Evolutionary conservation across 495 filamentous ascomycete genomes (phyloP).

Genomic region (Penicillium ucsense): DNA sequence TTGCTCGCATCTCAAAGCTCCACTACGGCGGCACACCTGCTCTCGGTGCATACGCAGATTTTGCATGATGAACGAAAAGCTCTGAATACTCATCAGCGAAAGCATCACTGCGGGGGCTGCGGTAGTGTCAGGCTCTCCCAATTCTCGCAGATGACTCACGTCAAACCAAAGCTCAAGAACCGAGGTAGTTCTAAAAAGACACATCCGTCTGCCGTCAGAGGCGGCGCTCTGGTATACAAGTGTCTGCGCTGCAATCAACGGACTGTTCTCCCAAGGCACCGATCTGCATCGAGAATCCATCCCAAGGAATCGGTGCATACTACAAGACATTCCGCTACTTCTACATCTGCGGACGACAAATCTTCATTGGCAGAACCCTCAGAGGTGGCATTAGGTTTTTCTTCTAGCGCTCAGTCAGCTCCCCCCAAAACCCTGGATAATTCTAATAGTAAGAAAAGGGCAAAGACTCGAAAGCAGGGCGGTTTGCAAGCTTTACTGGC

Average conservation of each 20-base stretch:
- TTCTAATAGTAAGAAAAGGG: conserved; percentile 49
- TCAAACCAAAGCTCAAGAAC: conserved; percentile 17
- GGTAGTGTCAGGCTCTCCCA: conserved; percentile 38
- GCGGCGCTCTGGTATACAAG: conserved; percentile 24
- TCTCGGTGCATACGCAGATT: conserved; percentile 32
- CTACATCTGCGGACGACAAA: conserved; percentile 1
- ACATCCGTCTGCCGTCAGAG: background rate
- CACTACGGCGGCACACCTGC: conserved; percentile 40
- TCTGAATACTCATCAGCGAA: conserved; percentile 29
- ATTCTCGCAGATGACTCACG: conserved; percentile 25
- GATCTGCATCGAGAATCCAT: conserved; percentile 7
- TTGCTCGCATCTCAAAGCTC: conserved; percentile 31
- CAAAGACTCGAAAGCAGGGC: conserved; percentile 48
- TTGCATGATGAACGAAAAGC: conserved; percentile 29
- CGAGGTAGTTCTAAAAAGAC: conserved; percentile 7
- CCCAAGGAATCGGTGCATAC: conserved; percentile 6
- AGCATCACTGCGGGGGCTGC: conserved; percentile 41
- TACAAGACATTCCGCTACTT: conserved; percentile 4
- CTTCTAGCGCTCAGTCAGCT: conserved; percentile 1
- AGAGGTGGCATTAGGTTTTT: background rate
- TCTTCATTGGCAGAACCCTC: conserved; percentile 1
- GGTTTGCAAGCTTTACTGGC: conserved; percentile 49
- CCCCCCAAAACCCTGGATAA: conserved; percentile 29
- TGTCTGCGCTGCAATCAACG: conserved; percentile 32
- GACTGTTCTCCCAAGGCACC: conserved; percentile 12